These are phyloP conservation scores for Entomophthora muscae DNA, from an alignment of 371 early-diverging fungal genomes.

Conservation along the genomic window DNA sequence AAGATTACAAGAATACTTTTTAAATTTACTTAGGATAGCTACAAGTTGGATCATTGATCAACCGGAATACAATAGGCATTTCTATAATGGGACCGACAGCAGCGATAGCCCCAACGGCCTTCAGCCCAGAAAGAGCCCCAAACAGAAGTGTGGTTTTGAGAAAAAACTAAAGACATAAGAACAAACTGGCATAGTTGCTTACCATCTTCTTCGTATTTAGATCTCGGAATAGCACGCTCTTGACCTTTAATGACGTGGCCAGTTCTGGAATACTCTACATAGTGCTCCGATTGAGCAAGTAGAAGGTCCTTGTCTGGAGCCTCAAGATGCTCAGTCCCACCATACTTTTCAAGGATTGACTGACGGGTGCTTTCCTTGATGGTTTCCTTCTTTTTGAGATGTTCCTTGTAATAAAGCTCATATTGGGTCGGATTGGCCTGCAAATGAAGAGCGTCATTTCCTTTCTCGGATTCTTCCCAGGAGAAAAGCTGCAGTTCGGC, in stretches of 20 bases:
- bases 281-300: conserved; percentile 75
- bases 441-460: conserved; percentile 54
- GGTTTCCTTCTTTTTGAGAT: conserved; percentile 59
- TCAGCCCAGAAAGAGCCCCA: conserved; percentile 95
- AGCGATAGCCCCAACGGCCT: conserved; percentile 90
- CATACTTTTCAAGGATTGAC: conserved; percentile 73
- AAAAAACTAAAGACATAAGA: conserved; percentile 23
- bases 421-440: conserved; percentile 92
- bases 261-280: conserved; percentile 90
- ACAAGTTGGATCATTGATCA: not conserved
- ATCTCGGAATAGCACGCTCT: conserved; percentile 50
- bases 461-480: conserved; percentile 78
- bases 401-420: conserved; percentile 72
- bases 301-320: conserved; percentile 73
- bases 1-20: no score
- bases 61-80: conserved; percentile 47
- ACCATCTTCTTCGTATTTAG: conserved; percentile 86
- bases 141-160: conserved; percentile 68
- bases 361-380: conserved; percentile 48
- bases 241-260: conserved; percentile 79
- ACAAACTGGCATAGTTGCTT: conserved; percentile 13
- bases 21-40: no score
- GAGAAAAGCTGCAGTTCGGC: conserved; percentile 76
- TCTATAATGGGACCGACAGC: conserved; percentile 60
- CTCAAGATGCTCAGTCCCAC: conserved; percentile 84